Percentiles rank a stretch among this genome's conserved stretches.
These are phyloP conservation scores for Dactylonectria macrodidyma DNA, from an alignment of 2,329 filamentous ascomycete genomes.

Conservation along the genomic window DNA sequence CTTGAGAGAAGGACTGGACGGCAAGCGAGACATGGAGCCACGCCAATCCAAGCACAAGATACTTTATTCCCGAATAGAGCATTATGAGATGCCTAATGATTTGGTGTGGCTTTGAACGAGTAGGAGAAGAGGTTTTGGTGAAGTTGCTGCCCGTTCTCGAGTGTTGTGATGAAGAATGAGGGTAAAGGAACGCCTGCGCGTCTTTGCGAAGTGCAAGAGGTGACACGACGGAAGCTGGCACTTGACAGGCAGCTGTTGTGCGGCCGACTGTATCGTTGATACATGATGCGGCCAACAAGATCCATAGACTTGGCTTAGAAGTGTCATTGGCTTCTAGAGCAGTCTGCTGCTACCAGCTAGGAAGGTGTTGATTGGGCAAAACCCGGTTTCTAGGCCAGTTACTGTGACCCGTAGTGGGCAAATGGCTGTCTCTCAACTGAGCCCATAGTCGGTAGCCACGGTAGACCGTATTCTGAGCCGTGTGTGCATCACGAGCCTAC, in stretches of 20 bases:
- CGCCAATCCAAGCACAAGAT: neutral
- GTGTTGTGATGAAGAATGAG: neutral
- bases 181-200: neutral
- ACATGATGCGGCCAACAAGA: too few relatives aligned
- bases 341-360: too few relatives aligned
- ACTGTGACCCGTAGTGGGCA: too few relatives aligned
- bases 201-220: neutral
- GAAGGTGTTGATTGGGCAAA: too few relatives aligned
- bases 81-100: neutral
- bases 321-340: too few relatives aligned
- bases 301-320: too few relatives aligned
- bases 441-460: too few relatives aligned
- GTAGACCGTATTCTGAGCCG: too few relatives aligned
- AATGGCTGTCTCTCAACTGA: too few relatives aligned
- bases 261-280: neutral
- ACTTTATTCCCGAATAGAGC: neutral
- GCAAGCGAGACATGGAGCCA: neutral
- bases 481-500: too few relatives aligned
- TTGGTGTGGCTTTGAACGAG: neutral
- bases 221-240: neutral
- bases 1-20: constrained; percentile 16
- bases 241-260: neutral
- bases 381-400: too few relatives aligned
- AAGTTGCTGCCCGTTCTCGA: neutral
- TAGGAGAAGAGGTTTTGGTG: neutral